Evolutionary conservation across 2,329 filamentous ascomycete genomes (phyloP).

Genomic region (Fusarium zealandicum): DNA sequence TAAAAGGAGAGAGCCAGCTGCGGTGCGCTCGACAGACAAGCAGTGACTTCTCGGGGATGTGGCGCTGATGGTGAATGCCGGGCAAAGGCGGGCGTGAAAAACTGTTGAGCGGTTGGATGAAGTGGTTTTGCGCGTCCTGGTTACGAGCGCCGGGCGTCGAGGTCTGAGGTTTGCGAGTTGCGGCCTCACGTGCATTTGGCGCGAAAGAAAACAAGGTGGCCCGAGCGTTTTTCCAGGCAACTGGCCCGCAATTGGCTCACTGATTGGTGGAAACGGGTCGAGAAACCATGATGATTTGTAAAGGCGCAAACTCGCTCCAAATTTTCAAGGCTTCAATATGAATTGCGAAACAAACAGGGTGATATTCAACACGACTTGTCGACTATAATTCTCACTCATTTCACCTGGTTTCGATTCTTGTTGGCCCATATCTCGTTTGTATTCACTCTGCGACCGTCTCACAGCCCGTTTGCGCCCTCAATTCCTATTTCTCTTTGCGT

Average conservation of each 20-base stretch:
- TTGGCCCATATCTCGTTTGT: slow-evolving; percentile 8
- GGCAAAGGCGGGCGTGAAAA: slow-evolving; percentile 22
- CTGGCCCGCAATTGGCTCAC: slow-evolving; percentile 24
- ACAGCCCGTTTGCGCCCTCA: slow-evolving; percentile 15
- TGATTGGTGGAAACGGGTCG: slow-evolving; percentile 20
- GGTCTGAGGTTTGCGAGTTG: slow-evolving; percentile 31
- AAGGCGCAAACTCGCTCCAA: slow-evolving; percentile 17
- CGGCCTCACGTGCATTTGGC: slow-evolving; percentile 36
- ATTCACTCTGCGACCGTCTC: slow-evolving; percentile 10
- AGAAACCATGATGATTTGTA: slow-evolving; percentile 24
- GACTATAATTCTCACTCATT: background rate
- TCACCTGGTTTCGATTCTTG: background rate
- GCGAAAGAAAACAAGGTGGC: slow-evolving; percentile 36
- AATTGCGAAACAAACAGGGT: slow-evolving; percentile 14
- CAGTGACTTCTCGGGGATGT: slow-evolving; percentile 1
- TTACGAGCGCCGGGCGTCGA: slow-evolving; percentile 27
- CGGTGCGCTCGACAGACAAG: slow-evolving; percentile 11
- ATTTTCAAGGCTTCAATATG: slow-evolving; percentile 22
- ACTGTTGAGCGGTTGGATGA: slow-evolving; percentile 25
- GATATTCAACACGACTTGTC: slow-evolving; percentile 15
- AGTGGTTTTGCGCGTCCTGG: slow-evolving; percentile 35
- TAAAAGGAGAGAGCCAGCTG: slow-evolving; percentile 4
- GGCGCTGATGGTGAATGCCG: slow-evolving; percentile 15
- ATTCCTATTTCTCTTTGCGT: slow-evolving; percentile 23
- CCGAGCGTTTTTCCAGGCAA: slow-evolving; percentile 35